These are phyloP conservation scores for Claviceps paspali DNA, from an alignment of 2,329 filamentous ascomycete genomes.

Conservation along the genomic window DNA sequence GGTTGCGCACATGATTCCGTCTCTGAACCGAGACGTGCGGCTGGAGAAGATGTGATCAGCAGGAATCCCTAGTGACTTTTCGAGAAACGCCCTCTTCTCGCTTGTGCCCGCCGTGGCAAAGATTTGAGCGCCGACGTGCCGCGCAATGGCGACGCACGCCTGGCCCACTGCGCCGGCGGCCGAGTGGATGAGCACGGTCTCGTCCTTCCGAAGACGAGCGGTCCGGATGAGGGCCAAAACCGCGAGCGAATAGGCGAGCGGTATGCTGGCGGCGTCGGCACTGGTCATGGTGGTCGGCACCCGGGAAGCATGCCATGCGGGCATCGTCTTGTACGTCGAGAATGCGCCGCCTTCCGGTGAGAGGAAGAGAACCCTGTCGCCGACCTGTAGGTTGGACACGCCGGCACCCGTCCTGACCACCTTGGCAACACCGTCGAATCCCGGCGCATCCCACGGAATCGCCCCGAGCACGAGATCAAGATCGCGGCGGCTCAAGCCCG, in stretches of 20 bases:
- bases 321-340: slow-evolving; percentile 9
- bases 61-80: slow-evolving; percentile 11
- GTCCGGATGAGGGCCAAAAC: slow-evolving; percentile 4
- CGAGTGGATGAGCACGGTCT: slow-evolving; percentile 17
- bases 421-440: slow-evolving; percentile 13
- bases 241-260: slow-evolving; percentile 7
- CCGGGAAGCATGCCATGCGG: slow-evolving; percentile 6
- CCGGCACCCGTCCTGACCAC: slow-evolving; percentile 8
- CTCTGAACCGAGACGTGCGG: slow-evolving; percentile 11
- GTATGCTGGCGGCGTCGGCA: slow-evolving; percentile 16
- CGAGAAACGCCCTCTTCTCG: slow-evolving; percentile 15
- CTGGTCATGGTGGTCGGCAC: slow-evolving; percentile 3
- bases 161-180: slow-evolving; percentile 11
- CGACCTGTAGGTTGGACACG: slow-evolving; percentile 7
- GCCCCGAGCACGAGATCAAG: slow-evolving; percentile 10
- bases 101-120: slow-evolving; percentile 15
- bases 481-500: slow-evolving; percentile 11
- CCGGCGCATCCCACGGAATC: slow-evolving; percentile 11
- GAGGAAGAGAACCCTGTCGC: slow-evolving; percentile 10
- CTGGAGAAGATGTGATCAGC: slow-evolving; percentile 14
- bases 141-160: slow-evolving; percentile 7
- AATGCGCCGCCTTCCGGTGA: slow-evolving; percentile 7
- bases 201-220: slow-evolving; percentile 16
- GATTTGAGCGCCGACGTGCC: slow-evolving; percentile 10
- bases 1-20: slow-evolving; percentile 9